These are phyloP conservation scores for Nicotiana otophora DNA, from an alignment of 257 asterid species.

Conservation along the genomic window DNA sequence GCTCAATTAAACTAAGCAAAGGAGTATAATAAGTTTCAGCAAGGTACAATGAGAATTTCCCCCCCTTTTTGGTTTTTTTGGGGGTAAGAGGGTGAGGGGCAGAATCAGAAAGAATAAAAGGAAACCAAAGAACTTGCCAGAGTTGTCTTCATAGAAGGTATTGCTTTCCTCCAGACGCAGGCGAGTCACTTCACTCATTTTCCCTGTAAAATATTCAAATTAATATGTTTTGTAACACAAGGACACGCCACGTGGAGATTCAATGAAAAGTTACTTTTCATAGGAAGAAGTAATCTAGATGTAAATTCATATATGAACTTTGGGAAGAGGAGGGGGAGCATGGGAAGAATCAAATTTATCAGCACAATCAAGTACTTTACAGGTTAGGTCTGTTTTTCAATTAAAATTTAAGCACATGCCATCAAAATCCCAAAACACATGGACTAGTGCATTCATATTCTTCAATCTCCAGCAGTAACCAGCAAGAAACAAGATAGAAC, in stretches of 20 bases:
- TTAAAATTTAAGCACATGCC: background rate
- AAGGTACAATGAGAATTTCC: background rate
- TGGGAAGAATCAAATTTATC: background rate
- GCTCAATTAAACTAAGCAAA: background rate
- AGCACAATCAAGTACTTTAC: background rate
- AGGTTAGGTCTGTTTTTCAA: background rate
- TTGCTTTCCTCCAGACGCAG: conserved; percentile 48
- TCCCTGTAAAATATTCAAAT: conserved; percentile 41
- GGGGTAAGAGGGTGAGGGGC: background rate
- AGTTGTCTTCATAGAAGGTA: conserved; percentile 47
- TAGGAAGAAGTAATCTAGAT: background rate
- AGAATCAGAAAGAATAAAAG: background rate
- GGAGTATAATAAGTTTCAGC: conserved; percentile 2
- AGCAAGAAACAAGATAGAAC: conserved; percentile 20
- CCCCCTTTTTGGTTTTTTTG: background rate
- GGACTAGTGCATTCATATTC: background rate
- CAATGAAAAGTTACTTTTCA: background rate
- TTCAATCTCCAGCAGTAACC: background rate
- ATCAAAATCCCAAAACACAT: background rate
- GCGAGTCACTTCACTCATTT: conserved; percentile 38
- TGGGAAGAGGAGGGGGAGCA: background rate
- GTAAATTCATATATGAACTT: background rate
- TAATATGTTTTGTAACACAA: conserved; percentile 8
- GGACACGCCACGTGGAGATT: background rate
- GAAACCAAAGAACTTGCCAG: conserved; percentile 35